These are phyloP conservation scores for Candida easanensis DNA, from an alignment of 805 yeast genomes.

Conservation along the genomic window DNA sequence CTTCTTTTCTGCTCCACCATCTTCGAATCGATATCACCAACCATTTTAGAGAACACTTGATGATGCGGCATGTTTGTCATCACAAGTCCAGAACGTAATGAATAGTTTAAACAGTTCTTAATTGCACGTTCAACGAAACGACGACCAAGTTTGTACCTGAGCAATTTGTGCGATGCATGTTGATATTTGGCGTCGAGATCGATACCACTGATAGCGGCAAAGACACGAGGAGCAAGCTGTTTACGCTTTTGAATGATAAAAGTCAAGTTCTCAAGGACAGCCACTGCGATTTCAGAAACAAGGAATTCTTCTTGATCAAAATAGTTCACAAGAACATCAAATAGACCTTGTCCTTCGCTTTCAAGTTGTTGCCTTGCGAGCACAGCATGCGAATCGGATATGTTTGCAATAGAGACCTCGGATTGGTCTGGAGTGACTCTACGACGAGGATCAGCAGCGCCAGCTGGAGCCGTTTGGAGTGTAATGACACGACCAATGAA, in stretches of 20 bases:
- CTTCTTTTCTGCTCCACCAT: conserved; percentile 27
- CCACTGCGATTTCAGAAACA: conserved; percentile 59
- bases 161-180: conserved; percentile 35
- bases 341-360: conserved; percentile 65
- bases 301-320: conserved; percentile 54
- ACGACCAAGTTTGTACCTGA: conserved; percentile 49
- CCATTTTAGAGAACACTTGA: conserved; percentile 18
- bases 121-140: conserved; percentile 64
- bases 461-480: conserved; percentile 45
- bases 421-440: conserved; percentile 16
- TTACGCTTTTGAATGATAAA: conserved; percentile 67
- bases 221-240: conserved; percentile 52
- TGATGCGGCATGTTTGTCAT: conserved; percentile 19
- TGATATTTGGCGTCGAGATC: conserved; percentile 57
- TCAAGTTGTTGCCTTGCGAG: conserved; percentile 54
- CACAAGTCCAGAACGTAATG: conserved; percentile 35
- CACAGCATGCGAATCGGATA: conserved; percentile 55
- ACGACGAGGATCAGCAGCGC: conserved; percentile 26
- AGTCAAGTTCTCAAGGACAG: conserved; percentile 63
- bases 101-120: conserved; percentile 41
- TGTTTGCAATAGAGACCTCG: conserved; percentile 23
- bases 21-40: conserved; percentile 21
- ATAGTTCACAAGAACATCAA: conserved; percentile 61
- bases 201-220: conserved; percentile 57
- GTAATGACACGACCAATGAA: conserved; percentile 60